Conservation (phyloP, 805 yeast genomes). For the Grigorovia jiainica region DNA sequence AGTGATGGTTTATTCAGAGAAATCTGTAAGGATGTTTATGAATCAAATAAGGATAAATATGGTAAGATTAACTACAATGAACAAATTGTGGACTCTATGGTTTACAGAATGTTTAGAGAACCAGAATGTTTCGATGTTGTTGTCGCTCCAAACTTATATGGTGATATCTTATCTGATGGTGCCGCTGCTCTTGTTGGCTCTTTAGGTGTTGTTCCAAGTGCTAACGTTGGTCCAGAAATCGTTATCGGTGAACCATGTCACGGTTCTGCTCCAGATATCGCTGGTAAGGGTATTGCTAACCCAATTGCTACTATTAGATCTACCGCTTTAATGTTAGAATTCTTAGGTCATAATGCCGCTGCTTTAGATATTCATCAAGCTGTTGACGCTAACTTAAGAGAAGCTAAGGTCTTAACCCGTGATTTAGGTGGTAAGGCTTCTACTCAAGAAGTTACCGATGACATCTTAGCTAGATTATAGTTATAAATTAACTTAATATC, state of each 20-base stretch:
- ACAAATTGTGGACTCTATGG: conserved; percentile 99
- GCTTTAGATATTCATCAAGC: conserved; percentile 91
- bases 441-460: conserved; percentile 80
- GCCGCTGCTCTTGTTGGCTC: conserved; percentile 98
- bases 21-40: conserved; percentile 40
- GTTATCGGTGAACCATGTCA: conserved; percentile 99
- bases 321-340: conserved; percentile 93
- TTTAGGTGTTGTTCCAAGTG: conserved; percentile 95
- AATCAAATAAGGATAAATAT: conserved; percentile 48
- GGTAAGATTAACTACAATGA: conserved; percentile 64
- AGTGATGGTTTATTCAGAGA: conserved; percentile 96
- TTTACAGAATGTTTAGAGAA: conserved; percentile 96
- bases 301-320: conserved; percentile 98
- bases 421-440: conserved; percentile 88
- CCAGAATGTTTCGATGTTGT: conserved; percentile 96
- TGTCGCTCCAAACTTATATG: conserved; percentile 97
- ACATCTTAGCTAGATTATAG: conserved; percentile 42
- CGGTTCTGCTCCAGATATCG: conserved; percentile 98
- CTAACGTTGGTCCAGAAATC: conserved; percentile 92
- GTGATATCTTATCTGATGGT: conserved; percentile 94
- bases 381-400: conserved; percentile 85
- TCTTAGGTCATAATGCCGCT: conserved; percentile 81
- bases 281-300: conserved; percentile 88
- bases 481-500: conserved; percentile 7
- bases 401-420: conserved; percentile 71